phyloP scores from a whole-genome alignment of 441 rosid genomes.

The Euphorbia schlechtendalii region DNA sequence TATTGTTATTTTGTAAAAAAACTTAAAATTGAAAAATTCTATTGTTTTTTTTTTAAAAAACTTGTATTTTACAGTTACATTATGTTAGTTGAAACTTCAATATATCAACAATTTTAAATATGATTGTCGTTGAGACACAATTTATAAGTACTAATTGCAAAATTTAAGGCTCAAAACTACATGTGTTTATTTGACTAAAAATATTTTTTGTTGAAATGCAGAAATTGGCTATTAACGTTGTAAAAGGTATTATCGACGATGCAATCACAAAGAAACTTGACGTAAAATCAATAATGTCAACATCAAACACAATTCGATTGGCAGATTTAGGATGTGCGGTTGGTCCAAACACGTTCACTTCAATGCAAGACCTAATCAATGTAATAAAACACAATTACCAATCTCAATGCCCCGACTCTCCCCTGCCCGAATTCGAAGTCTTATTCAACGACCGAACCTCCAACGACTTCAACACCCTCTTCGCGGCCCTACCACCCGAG shows the following conservation, averaged over 20 bases:
- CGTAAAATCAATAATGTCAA: background rate
- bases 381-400: constrained; percentile 17
- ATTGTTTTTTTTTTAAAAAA: too few relatives aligned
- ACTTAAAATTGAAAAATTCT: too few relatives aligned
- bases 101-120: too few relatives aligned
- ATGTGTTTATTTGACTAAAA: too few relatives aligned
- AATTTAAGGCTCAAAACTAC: too few relatives aligned
- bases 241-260: constrained; percentile 8
- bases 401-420: constrained; percentile 12
- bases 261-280: constrained; percentile 8
- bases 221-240: constrained; percentile 7
- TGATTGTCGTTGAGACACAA: too few relatives aligned
- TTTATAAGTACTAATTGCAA: too few relatives aligned
- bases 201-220: background rate
- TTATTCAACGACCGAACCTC: constrained; percentile 31
- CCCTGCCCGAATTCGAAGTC: constrained; percentile 27
- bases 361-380: constrained; percentile 23
- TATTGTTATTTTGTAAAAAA: too few relatives aligned
- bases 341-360: constrained; percentile 35
- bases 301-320: constrained; percentile 15
- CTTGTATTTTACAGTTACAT: too few relatives aligned
- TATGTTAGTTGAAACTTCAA: too few relatives aligned
- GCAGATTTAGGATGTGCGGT: constrained; percentile 40
- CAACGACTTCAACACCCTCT: constrained; percentile 43
- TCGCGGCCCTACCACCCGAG: constrained; percentile 20